These are phyloP conservation scores for Salvia sclarea DNA, from an alignment of 305 asterid genomes.

Conservation along the genomic window DNA sequence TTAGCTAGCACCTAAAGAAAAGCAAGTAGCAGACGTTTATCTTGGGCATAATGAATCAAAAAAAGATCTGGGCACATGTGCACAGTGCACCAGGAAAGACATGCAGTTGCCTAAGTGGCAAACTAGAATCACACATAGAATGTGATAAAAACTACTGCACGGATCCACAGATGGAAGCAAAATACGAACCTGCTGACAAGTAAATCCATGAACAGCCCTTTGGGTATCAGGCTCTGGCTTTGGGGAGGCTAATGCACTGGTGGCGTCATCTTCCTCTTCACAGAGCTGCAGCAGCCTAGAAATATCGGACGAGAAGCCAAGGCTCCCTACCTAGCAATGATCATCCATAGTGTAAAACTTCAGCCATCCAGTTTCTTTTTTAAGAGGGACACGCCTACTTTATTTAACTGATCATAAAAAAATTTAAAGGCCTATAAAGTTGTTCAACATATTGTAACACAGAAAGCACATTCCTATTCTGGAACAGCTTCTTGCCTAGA, in stretches of 20 bases:
- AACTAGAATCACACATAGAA: background rate
- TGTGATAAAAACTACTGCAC: background rate
- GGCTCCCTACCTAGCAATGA: slow-evolving; percentile 74
- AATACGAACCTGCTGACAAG: slow-evolving; percentile 57
- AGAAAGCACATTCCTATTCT: background rate
- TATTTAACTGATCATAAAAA: slow-evolving; percentile 2
- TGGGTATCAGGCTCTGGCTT: slow-evolving; percentile 81
- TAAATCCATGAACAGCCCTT: slow-evolving; percentile 50
- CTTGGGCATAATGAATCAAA: background rate
- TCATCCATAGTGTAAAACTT: slow-evolving; percentile 20
- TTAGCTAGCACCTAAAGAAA: background rate
- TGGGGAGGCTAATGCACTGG: slow-evolving; percentile 79
- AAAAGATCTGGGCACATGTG: no score
- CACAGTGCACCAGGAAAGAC: background rate
- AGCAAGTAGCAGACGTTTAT: background rate
- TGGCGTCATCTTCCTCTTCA: slow-evolving; percentile 99
- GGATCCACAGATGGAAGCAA: background rate
- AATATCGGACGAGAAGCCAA: slow-evolving; percentile 80
- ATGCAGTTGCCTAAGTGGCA: background rate
- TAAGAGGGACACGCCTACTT: background rate
- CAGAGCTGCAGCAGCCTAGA: slow-evolving; percentile 73
- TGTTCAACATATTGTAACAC: background rate
- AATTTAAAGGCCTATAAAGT: background rate
- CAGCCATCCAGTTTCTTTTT: background rate
- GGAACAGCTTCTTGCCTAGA: background rate